Conservation (phyloP, 768 basidiomycete species). For the Coprinellus micaceus region DNA sequence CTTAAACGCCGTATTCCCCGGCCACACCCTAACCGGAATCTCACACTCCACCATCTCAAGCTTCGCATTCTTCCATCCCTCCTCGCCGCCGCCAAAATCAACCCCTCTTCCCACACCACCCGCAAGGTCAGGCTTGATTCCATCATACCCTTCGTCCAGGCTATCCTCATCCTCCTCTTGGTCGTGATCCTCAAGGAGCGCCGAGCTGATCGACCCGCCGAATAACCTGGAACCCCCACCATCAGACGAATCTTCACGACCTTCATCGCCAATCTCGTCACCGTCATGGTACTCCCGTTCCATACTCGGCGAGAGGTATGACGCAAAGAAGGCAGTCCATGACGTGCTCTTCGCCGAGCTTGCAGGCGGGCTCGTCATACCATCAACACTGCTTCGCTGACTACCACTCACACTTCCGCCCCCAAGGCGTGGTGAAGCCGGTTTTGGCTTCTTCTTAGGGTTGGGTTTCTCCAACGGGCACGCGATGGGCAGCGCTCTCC, state of each 20-base stretch:
- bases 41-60: constrained; percentile 94
- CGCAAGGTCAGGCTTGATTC: constrained; percentile 40
- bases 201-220: not conserved
- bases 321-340: constrained; percentile 41
- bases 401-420: not conserved
- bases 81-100: constrained; percentile 50
- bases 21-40: constrained; percentile 84
- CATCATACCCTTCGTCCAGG: constrained; percentile 43
- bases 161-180: constrained; percentile 30
- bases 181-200: too few relatives aligned
- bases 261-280: constrained; percentile 42
- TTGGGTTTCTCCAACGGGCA: constrained; percentile 55
- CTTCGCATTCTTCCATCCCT: constrained; percentile 62
- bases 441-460: too few relatives aligned
- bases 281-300: constrained; percentile 60
- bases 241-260: constrained; percentile 20
- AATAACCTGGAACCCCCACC: not conserved
- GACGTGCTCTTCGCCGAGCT: constrained; percentile 1
- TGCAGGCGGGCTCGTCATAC: not conserved
- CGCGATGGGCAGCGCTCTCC: constrained; percentile 53
- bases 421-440: too few relatives aligned
- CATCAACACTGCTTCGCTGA: not conserved
- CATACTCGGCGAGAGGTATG: constrained; percentile 21
- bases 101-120: constrained; percentile 53
- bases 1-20: constrained; percentile 85